Percentiles rank a stretch among this genome's conserved stretches.
phyloP scores from a whole-genome alignment of 1,284 basidiomycete species.

The Puccinia polysora region DNA sequence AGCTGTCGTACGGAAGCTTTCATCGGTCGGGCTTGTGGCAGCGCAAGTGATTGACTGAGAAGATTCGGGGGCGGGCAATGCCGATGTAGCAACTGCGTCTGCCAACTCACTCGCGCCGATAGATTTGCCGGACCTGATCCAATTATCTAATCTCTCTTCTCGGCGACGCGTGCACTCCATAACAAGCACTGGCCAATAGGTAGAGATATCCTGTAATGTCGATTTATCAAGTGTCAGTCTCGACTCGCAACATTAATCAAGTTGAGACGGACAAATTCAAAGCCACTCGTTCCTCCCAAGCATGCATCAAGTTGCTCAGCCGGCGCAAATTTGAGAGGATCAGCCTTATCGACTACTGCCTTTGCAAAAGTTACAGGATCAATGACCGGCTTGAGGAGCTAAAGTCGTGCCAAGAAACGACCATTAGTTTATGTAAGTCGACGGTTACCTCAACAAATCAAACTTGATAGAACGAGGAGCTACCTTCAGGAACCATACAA shows the following conservation, averaged over 20 bases:
- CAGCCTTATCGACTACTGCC: constrained; percentile 37
- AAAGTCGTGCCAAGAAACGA: not conserved
- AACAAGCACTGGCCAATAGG: constrained; percentile 30
- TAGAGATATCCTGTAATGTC: constrained; percentile 10
- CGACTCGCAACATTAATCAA: not conserved
- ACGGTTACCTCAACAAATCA: too few species aligned
- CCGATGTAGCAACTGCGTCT: not conserved
- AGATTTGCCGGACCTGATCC: constrained; percentile 18
- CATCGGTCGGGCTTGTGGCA: not conserved
- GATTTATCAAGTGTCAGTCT: not conserved
- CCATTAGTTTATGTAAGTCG: too few species aligned
- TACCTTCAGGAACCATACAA: constrained; percentile 42
- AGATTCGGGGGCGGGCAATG: not conserved
- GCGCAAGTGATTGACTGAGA: not conserved
- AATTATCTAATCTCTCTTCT: constrained; percentile 5
- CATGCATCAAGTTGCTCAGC: constrained; percentile 36
- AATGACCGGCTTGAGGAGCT: constrained; percentile 36
- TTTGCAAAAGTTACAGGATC: constrained; percentile 40
- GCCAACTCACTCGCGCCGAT: constrained; percentile 34
- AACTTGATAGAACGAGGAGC: not conserved
- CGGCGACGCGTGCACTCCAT: constrained; percentile 13
- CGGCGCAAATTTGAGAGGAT: constrained; percentile 29
- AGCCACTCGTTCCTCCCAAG: constrained; percentile 33
- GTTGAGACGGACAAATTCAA: constrained; percentile 22
- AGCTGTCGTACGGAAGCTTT: too few species aligned